Percentiles rank a stretch among this genome's conserved stretches.
These are phyloP conservation scores for Wickerhamiella domercqiae DNA, from an alignment of 805 yeast species.

Conservation along the genomic window DNA sequence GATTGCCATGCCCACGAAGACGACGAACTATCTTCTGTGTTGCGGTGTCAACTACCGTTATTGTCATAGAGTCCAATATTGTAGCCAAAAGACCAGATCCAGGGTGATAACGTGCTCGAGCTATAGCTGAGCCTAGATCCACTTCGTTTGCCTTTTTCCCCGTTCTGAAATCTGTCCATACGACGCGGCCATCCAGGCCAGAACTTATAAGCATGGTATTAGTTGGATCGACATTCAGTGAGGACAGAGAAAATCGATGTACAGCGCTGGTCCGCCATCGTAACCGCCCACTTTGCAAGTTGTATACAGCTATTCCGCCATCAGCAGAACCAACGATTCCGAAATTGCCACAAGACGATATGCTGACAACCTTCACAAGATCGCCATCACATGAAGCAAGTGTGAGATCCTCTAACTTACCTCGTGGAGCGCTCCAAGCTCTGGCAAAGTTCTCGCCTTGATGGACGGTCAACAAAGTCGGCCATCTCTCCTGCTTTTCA, in stretches of 20 bases:
- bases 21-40: conserved; percentile 77
- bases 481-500: conserved; percentile 82
- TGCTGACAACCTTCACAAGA: conserved; percentile 53
- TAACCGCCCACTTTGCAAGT: conserved; percentile 78
- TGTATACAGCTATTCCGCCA: conserved; percentile 77
- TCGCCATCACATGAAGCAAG: conserved; percentile 68
- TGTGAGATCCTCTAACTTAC: conserved; percentile 58
- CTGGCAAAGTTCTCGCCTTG: conserved; percentile 70
- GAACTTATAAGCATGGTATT: conserved; percentile 74
- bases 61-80: conserved; percentile 71
- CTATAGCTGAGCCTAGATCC: conserved; percentile 49
- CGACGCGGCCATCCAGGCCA: conserved; percentile 80
- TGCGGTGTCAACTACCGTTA: conserved; percentile 66
- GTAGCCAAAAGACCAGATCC: conserved; percentile 74
- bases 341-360: conserved; percentile 91
- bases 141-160: conserved; percentile 52
- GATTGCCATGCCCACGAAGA: conserved; percentile 75
- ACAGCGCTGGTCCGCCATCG: conserved; percentile 58
- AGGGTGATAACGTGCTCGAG: conserved; percentile 60
- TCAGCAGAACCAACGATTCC: conserved; percentile 76
- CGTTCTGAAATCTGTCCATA: conserved; percentile 70
- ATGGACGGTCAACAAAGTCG: conserved; percentile 78
- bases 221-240: conserved; percentile 78
- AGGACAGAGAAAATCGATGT: conserved; percentile 56
- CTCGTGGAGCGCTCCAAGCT: conserved; percentile 74